Evolutionary conservation across 768 basidiomycete genomes (phyloP).

Genomic region (Cystofilobasidium capitatum): DNA sequence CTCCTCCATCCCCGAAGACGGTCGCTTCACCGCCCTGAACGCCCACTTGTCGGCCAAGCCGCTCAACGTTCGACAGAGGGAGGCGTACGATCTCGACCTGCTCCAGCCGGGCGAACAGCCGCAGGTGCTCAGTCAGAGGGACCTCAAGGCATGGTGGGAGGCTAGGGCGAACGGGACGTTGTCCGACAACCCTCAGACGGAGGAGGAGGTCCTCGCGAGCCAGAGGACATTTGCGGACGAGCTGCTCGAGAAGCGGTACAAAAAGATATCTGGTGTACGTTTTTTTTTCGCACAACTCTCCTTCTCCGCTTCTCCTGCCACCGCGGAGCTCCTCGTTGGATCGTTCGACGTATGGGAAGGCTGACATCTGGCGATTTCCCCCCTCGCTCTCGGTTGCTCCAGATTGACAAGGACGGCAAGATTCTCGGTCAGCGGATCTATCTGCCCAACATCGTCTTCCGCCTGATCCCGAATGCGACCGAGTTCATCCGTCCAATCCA

Average conservation of each 20-base stretch:
- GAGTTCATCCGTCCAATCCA: conserved; percentile 36
- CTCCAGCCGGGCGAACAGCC: conserved; percentile 21
- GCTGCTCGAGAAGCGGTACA: neutral
- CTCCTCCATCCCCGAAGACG: neutral
- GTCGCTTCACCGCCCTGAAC: conserved; percentile 19
- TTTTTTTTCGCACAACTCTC: too few species aligned
- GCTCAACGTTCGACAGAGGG: conserved; percentile 4
- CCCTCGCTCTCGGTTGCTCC: neutral
- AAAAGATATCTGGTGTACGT: neutral
- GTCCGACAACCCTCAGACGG: conserved; percentile 11
- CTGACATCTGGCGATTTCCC: neutral
- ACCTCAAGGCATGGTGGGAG: conserved; percentile 18
- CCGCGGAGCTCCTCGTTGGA: neutral
- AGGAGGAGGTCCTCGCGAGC: conserved; percentile 10
- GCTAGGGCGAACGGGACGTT: neutral
- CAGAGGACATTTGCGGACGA: neutral
- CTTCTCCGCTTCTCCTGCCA: neutral
- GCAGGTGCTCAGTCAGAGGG: neutral
- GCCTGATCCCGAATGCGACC: conserved; percentile 73
- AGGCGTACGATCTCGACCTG: conserved; percentile 18
- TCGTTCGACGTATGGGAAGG: neutral
- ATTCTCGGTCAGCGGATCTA: conserved; percentile 68
- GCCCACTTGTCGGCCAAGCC: conserved; percentile 14
- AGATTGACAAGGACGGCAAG: neutral
- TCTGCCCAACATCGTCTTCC: conserved; percentile 77